A percentile compares a stretch with the other conserved stretches of the same genome.
Conservation (phyloP, 257 asterid species). For the Solanum appendiculatum region DNA sequence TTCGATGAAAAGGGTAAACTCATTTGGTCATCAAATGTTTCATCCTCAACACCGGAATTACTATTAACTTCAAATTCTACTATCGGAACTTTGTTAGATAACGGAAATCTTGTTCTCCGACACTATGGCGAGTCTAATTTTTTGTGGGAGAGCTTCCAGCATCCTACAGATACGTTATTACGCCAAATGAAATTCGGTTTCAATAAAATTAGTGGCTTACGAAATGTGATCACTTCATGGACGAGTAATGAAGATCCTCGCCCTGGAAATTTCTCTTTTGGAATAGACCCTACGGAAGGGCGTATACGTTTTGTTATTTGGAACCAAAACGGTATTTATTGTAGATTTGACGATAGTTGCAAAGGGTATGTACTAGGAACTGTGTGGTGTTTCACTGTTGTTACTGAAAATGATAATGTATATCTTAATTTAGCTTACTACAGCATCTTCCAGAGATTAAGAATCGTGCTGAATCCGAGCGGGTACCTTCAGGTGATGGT, state of each 20-base stretch:
- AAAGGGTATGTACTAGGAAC: not conserved
- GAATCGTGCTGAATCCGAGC: not conserved
- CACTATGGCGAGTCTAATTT: not conserved
- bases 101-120: not conserved
- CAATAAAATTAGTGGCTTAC: not conserved
- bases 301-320: not conserved
- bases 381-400: not conserved
- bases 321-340: not conserved
- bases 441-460: not conserved
- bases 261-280: not conserved
- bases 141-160: not conserved
- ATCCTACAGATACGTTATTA: not conserved
- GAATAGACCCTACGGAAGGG: not conserved
- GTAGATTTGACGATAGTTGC: not conserved
- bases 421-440: not conserved
- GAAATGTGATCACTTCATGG: not conserved
- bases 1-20: not conserved
- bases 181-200: not conserved
- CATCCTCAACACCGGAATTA: not conserved
- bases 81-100: not conserved
- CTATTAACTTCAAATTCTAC: not conserved
- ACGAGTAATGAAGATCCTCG: not conserved
- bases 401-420: not conserved
- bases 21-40: constrained; percentile 8
- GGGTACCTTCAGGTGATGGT: not conserved